Percentiles rank a stretch among this genome's conserved stretches.
phyloP scores from a whole-genome alignment of 805 yeast genomes.

The Candida parachauliodes region DNA sequence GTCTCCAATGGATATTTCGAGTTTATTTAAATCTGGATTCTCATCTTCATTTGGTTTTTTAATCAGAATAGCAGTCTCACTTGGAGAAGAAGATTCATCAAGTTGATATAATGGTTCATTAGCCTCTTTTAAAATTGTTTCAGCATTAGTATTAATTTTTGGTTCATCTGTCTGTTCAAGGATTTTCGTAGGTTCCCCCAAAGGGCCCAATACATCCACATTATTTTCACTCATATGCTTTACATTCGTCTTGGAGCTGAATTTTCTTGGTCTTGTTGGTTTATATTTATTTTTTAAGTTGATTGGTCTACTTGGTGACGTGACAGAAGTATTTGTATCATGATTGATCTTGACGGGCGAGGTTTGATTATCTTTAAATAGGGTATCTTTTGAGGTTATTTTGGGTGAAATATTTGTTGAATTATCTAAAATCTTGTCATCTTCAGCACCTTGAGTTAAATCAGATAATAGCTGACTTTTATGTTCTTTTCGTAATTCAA shows the following conservation, averaged over 20 bases:
- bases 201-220: constrained; percentile 25
- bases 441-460: constrained; percentile 35
- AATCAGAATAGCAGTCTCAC: not conserved
- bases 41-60: constrained; percentile 7
- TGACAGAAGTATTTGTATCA: constrained; percentile 8
- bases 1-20: constrained; percentile 77
- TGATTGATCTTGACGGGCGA: constrained; percentile 23
- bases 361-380: constrained; percentile 30
- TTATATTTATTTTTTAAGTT: constrained; percentile 26
- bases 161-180: constrained; percentile 14
- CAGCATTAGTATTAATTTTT: constrained; percentile 19
- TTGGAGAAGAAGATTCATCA: constrained; percentile 2
- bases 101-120: constrained; percentile 56
- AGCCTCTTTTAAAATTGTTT: constrained; percentile 39
- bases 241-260: constrained; percentile 25
- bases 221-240: constrained; percentile 20
- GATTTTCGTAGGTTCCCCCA: constrained; percentile 15
- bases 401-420: constrained; percentile 20
- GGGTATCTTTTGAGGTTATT: constrained; percentile 19
- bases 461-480: constrained; percentile 36
- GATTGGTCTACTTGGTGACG: constrained; percentile 22
- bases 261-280: constrained; percentile 29
- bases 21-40: constrained; percentile 21
- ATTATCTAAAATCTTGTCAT: constrained; percentile 30
- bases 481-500: constrained; percentile 30